Conservation (phyloP, 441 rosid species). For the Jatropha multifida region DNA sequence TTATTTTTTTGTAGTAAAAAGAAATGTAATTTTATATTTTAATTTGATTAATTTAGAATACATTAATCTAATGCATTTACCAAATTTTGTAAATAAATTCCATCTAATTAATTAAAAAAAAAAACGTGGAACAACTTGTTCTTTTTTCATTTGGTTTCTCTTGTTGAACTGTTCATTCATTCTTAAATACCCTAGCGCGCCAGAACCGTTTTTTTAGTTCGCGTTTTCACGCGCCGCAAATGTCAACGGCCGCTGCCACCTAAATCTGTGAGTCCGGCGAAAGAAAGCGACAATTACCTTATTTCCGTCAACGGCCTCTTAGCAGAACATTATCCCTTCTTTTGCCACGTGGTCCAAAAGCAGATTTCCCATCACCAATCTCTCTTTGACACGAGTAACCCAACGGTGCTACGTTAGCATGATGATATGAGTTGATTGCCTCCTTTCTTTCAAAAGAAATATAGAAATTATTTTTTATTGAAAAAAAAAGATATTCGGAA, state of each 20-base stretch:
- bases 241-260: constrained; percentile 32
- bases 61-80: no score
- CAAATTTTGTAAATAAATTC: no score
- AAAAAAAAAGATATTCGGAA: no score
- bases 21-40: no score
- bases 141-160: no score
- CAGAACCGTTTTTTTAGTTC: not conserved
- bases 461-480: not conserved
- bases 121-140: no score
- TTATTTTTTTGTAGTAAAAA: no score
- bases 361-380: not conserved
- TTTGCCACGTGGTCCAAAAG: constrained; percentile 1
- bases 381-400: not conserved
- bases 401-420: constrained; percentile 16
- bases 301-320: constrained; percentile 21
- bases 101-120: no score
- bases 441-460: no score
- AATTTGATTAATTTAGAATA: no score
- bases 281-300: not conserved
- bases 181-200: not conserved
- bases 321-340: not conserved
- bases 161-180: not conserved
- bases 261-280: not conserved
- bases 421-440: not conserved
- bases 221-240: constrained; percentile 13